Evolutionary conservation across 805 yeast species (phyloP).

Genomic region (Barnettozyma sucrosica): DNA sequence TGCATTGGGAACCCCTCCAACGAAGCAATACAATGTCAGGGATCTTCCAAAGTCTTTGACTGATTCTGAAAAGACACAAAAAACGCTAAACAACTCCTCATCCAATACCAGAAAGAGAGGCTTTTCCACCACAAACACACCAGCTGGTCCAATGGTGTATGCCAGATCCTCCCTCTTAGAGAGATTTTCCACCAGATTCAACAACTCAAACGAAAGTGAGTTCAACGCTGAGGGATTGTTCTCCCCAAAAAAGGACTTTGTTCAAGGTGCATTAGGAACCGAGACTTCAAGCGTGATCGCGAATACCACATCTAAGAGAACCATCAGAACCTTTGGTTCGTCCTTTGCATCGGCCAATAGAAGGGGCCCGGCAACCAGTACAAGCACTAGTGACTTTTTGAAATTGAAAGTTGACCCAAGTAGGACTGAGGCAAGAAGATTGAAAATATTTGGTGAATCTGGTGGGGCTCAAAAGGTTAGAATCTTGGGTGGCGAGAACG

Average conservation of each 20-base stretch:
- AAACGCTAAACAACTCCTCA: slow-evolving; percentile 9
- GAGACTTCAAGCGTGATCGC: slow-evolving; percentile 11
- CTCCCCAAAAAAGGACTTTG: slow-evolving; percentile 28
- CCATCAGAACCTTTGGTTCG: slow-evolving; percentile 7
- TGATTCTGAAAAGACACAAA: slow-evolving; percentile 23
- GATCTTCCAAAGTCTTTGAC: slow-evolving; percentile 36
- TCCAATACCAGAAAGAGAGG: slow-evolving; percentile 23
- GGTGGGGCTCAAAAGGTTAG: slow-evolving; percentile 25
- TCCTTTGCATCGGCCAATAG: slow-evolving; percentile 1
- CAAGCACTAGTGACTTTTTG: slow-evolving; percentile 13
- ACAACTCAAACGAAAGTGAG: slow-evolving; percentile 18
- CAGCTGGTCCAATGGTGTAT: slow-evolving; percentile 15
- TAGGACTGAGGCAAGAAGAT: slow-evolving; percentile 38
- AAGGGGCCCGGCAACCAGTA: slow-evolving; percentile 5
- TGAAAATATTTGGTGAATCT: slow-evolving; percentile 29
- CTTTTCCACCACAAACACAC: slow-evolving; percentile 17
- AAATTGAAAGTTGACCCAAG: slow-evolving; percentile 36
- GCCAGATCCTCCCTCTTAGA: slow-evolving; percentile 28
- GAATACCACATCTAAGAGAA: slow-evolving; percentile 1
- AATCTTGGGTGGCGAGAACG: slow-evolving; percentile 21
- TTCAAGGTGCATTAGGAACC: slow-evolving; percentile 14
- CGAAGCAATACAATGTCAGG: slow-evolving; percentile 26
- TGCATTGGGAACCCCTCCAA: slow-evolving; percentile 30
- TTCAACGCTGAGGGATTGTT: slow-evolving; percentile 33
- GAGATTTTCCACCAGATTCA: slow-evolving; percentile 32